Conservation (phyloP, 345 rosid species). For the Boechera retrofracta region DNA sequence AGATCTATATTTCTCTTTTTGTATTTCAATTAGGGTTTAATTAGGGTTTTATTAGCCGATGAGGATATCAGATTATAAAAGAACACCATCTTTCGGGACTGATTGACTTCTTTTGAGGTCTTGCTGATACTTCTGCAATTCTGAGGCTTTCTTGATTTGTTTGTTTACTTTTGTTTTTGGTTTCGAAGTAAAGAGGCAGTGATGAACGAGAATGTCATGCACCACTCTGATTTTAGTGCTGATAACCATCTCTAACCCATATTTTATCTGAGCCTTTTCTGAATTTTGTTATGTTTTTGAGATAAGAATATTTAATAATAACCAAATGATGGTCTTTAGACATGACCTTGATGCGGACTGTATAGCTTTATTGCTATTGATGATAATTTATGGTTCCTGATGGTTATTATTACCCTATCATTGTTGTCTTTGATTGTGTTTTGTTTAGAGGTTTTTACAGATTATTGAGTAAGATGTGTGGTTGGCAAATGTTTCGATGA, state of each 20-base stretch:
- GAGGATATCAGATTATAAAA: constrained; percentile 41
- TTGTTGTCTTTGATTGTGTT: no score
- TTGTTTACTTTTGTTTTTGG: background rate
- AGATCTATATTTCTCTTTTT: constrained; percentile 23
- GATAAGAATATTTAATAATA: background rate
- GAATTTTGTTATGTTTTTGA: background rate
- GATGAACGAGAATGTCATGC: constrained; percentile 45
- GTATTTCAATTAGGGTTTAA: background rate
- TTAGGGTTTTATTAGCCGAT: constrained; percentile 25
- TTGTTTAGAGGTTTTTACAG: no score
- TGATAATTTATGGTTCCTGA: background rate
- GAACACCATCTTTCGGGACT: constrained; percentile 51
- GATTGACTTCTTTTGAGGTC: background rate
- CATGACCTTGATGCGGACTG: background rate
- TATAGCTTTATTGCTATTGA: background rate
- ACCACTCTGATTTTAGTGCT: constrained; percentile 43
- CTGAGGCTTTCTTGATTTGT: constrained; percentile 23
- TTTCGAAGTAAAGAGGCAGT: background rate
- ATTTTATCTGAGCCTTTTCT: constrained; percentile 28
- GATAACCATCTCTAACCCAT: constrained; percentile 43
- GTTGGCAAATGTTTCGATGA: no score
- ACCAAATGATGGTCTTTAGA: constrained; percentile 43
- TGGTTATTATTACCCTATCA: background rate
- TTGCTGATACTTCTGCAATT: constrained; percentile 41
- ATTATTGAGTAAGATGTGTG: no score